Evolutionary conservation across 2,329 filamentous ascomycete genomes (phyloP), one percentile per base, ranked within the genome.

Genomic region (Ceratocystis huliohia): DNA sequence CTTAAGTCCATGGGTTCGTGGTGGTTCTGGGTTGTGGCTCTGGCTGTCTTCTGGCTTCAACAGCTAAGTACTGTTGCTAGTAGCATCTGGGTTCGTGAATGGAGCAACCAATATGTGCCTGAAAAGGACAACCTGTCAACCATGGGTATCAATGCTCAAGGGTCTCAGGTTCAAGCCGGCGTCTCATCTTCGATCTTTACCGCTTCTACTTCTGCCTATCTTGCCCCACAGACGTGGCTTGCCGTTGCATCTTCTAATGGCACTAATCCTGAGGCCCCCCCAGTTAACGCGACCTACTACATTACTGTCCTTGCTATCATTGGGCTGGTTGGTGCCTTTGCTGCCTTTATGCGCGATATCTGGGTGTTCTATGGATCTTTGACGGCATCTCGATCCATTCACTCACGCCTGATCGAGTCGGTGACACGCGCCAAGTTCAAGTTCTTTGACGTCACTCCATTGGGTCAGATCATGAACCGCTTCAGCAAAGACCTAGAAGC

Each of bases 401-500:
- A 99, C 74, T 82, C 87, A 70, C 80, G 83, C 45, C 80, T 99
- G 65, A 88, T 99, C 74, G 81, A 84, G 33, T 81, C 88, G 1
- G 85, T 99, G 28, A 88, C 90, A 15, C 86, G 92, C 70, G 94
- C 94, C 37, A 93, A 91, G 74, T 97, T 99, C 80, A 91, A 89
- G 73, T 99, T 99, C 78, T 99, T 99, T 73, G 94, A 99, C 73
- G 88, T 93, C 1, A 99, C 94, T 0, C 94, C 94, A 1, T 83
- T 97, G 0, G 94, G 94, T 13, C 93, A 96, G 76, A 82, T 99
- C 72, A 97, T 97, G 87, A 99, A 99, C 76, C 86, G 94, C 22
- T 99, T 99, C 78, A 97, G 93, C 74, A 97, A 97, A 76, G 94
- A 99, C 74, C 84, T 99, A 15, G 92, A 99, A 74, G 86, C 91